Conservation (phyloP, 192 early-diverging fungal species). For the Entophlyctis luteolus region DNA sequence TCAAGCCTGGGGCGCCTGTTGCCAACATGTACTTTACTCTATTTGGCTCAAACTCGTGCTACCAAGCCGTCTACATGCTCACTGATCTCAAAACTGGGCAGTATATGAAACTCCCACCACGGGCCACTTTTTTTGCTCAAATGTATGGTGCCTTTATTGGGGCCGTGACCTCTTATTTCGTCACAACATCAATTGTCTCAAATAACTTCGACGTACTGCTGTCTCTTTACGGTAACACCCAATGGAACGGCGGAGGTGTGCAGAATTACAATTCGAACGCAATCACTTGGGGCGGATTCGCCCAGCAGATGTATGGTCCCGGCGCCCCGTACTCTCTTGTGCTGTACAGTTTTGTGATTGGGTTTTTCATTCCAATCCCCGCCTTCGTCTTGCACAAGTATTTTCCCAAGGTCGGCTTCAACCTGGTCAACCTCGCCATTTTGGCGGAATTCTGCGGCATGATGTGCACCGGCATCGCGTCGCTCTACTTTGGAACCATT, state of each 20-base stretch:
- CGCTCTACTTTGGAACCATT: constrained; percentile 21
- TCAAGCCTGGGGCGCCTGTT: constrained; percentile 54
- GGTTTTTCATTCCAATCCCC: constrained; percentile 57
- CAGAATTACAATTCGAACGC: constrained; percentile 46
- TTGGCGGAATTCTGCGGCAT: constrained; percentile 51
- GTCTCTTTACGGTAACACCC: constrained; percentile 62
- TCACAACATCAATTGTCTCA: constrained; percentile 61
- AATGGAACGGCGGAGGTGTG: constrained; percentile 33
- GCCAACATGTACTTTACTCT: constrained; percentile 70
- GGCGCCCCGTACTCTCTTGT: constrained; percentile 52
- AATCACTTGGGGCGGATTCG: constrained; percentile 73
- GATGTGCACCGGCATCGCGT: constrained; percentile 30
- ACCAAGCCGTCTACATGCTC: constrained; percentile 59
- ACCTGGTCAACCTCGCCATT: constrained; percentile 68
- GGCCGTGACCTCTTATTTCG: constrained; percentile 46
- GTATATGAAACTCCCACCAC: constrained; percentile 74
- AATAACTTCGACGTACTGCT: constrained; percentile 54
- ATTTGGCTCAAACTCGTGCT: constrained; percentile 55
- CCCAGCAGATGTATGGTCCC: constrained; percentile 59
- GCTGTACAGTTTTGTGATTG: constrained; percentile 48
- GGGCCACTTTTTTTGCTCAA: constrained; percentile 71
- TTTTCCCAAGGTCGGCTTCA: constrained; percentile 68
- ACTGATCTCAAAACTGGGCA: constrained; percentile 59
- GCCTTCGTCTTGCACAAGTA: constrained; percentile 58
- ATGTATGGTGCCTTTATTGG: constrained; percentile 63